Evolutionary conservation across 805 yeast genomes (phyloP), one percentile per base, ranked within the genome.

Genomic region (Grigorovia yakushimaensis): DNA sequence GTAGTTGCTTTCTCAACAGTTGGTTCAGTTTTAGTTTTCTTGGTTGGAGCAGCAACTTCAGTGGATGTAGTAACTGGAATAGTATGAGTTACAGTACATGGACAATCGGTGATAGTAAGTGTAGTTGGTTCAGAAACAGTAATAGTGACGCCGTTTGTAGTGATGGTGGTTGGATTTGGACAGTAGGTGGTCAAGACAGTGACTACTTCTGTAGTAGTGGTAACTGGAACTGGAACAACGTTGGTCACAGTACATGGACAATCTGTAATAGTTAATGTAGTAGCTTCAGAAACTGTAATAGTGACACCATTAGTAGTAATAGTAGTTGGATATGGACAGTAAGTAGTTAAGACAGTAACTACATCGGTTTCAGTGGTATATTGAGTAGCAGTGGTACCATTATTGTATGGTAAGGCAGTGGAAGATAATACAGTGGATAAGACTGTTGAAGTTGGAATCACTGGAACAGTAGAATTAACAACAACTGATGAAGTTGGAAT

Each of bases 261-360:
- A 75, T 86, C 82, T 60, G 94, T 83, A 78, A 86, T 76, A 67
- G 93, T 85, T 61, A 86, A 68, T 57, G 93, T 84, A 66, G 93
- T 83, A 51, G 91, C 79, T 60, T 67, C 81, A 52, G 88, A 79
- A 64, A 82, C 88, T 54, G 84, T 78, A 78, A 78, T 75, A 63
- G 91, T 83, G 65, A 64, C 64, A 73, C 74, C 74, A 76, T 79
- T 81, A 67, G 79, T 78, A 53, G 72, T 73, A 50, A 84, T 60
- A 51, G 75, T 68, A 59, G 95, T 87, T 45, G 94, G 69, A 52
- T 62, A 70, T 66, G 95, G 94, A 70, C 94, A 85, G 83, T 81
- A 84, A 58, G 94, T 84, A 71, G 84, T 79, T 77, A 71, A 75
- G 62, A 72, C 82, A 23, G 40, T 21, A 17, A 21, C 40, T 4